These are phyloP conservation scores for Pterocarpus macrocarpus DNA, from an alignment of 306 rosid genomes.

Conservation along the genomic window DNA sequence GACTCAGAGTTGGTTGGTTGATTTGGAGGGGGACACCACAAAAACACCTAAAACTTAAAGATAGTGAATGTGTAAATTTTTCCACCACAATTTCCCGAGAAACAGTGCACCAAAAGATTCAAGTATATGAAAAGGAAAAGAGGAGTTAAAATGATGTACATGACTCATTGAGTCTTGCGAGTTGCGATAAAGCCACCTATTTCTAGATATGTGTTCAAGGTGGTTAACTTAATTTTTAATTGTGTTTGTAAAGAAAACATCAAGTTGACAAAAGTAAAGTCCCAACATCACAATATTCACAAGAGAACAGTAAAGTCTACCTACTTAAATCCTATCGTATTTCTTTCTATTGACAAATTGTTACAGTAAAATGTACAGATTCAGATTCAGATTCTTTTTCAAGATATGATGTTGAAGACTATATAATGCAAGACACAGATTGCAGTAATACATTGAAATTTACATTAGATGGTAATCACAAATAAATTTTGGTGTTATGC, in stretches of 20 bases:
- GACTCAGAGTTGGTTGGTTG: background rate
- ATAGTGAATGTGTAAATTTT: too few relatives aligned
- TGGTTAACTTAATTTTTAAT: background rate
- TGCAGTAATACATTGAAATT: conserved; percentile 16
- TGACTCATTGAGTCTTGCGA: background rate
- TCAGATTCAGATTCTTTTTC: conserved; percentile 7
- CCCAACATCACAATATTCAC: background rate
- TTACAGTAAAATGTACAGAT: conserved; percentile 4
- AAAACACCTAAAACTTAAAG: conserved; percentile 8
- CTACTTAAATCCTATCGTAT: conserved; percentile 14
- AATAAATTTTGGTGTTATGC: background rate
- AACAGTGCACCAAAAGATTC: background rate
- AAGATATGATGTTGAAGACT: background rate
- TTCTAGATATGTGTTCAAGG: conserved; percentile 6
- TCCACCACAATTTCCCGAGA: too few relatives aligned
- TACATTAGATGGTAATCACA: background rate
- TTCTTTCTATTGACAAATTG: background rate
- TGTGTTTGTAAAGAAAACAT: too few relatives aligned
- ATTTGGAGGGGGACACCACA: background rate
- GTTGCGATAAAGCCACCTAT: background rate
- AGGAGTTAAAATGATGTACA: background rate
- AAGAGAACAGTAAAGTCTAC: conserved; percentile 4
- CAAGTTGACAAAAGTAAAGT: too few relatives aligned
- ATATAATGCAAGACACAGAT: conserved; percentile 15
- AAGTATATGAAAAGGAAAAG: conserved; percentile 5